phyloP scores from a whole-genome alignment of 495 filamentous ascomycete genomes.

The Poronia punctata region DNA sequence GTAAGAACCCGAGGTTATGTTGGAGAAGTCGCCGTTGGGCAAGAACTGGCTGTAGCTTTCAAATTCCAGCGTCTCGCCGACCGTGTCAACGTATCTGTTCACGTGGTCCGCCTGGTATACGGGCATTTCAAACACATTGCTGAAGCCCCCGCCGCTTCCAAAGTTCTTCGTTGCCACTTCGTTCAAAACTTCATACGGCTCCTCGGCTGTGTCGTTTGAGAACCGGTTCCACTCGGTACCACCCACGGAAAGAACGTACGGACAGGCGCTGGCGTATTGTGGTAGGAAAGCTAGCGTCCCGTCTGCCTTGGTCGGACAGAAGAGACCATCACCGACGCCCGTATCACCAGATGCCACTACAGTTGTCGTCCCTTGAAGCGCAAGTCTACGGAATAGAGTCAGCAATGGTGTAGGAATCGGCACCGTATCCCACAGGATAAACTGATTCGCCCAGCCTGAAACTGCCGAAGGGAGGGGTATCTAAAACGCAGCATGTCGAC shows the following conservation, averaged over 20 bases:
- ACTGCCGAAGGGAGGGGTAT: too few relatives aligned
- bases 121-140: conserved; percentile 57
- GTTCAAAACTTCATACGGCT: conserved; percentile 21
- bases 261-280: conserved; percentile 23
- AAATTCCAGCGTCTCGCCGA: conserved; percentile 19
- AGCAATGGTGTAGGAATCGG: neutral
- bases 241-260: conserved; percentile 32
- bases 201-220: conserved; percentile 7
- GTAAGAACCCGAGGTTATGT: conserved; percentile 34
- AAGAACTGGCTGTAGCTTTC: conserved; percentile 14
- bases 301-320: conserved; percentile 29
- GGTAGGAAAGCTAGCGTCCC: conserved; percentile 17
- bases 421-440: too few relatives aligned
- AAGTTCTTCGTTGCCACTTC: conserved; percentile 41
- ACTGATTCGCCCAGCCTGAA: too few relatives aligned
- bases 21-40: conserved; percentile 24
- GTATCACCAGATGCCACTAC: conserved; percentile 52
- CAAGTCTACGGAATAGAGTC: conserved; percentile 31
- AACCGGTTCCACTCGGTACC: conserved; percentile 18
- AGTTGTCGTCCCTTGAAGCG: conserved; percentile 51
- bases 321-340: conserved; percentile 40
- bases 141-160: conserved; percentile 60
- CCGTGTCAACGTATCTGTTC: conserved; percentile 43
- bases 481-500: too few relatives aligned
- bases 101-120: conserved; percentile 52